These are phyloP conservation scores for Phytopythium litorale DNA, from an alignment of 352 stramenopile genomes.

Conservation along the genomic window DNA sequence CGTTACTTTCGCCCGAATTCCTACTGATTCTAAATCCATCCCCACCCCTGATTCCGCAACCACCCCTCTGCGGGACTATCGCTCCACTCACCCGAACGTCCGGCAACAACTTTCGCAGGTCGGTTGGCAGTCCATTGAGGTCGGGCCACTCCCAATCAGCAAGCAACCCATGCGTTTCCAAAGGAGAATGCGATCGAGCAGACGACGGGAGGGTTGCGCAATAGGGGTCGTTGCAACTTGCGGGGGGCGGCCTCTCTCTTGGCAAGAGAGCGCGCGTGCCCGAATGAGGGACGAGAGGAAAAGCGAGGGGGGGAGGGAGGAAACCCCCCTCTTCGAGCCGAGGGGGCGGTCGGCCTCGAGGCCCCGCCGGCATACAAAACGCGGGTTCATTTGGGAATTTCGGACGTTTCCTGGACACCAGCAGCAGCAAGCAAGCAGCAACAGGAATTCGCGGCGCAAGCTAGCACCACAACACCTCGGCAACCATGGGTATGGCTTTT, in stretches of 20 bases:
- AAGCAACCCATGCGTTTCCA: background rate
- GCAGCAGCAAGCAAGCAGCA: conserved; percentile 11
- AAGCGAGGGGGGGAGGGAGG: background rate
- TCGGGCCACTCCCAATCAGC: background rate
- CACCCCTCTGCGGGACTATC: background rate
- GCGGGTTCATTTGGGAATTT: conserved; percentile 55
- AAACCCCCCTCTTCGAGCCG: background rate
- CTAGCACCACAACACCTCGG: conserved; percentile 12
- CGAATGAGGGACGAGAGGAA: background rate
- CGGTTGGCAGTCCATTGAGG: background rate
- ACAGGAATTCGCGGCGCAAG: conserved; percentile 14
- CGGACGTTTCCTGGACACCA: conserved; percentile 15
- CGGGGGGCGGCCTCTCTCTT: background rate
- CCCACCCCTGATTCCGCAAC: background rate
- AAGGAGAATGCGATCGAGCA: conserved; percentile 1
- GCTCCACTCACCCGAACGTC: background rate
- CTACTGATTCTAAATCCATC: background rate
- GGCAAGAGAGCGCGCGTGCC: background rate
- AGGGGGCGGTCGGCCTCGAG: background rate
- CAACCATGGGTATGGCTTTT: conserved; percentile 98
- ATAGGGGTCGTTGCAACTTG: background rate
- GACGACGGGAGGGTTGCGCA: conserved; percentile 3
- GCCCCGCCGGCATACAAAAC: conserved; percentile 8
- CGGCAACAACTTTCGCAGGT: background rate
- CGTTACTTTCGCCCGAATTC: conserved; percentile 11